These are phyloP conservation scores for Podaxis sp. DNA, from an alignment of 768 basidiomycete genomes.

Conservation along the genomic window DNA sequence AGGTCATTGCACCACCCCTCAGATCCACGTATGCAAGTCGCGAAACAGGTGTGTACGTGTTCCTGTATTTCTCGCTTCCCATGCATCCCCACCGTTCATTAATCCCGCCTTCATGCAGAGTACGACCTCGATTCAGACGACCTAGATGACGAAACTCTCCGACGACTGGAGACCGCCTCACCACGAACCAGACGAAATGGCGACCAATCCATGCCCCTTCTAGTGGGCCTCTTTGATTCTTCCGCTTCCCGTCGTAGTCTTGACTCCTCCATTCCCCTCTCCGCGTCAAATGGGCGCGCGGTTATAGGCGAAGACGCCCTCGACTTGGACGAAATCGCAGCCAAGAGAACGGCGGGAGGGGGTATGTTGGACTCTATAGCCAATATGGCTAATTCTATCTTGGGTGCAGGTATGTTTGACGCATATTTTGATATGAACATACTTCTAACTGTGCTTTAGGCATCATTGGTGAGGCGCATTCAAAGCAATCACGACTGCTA, in stretches of 20 bases:
- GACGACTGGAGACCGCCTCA: constrained; percentile 27
- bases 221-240: constrained; percentile 75
- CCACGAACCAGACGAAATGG: constrained; percentile 34
- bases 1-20: constrained; percentile 66
- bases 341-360: constrained; percentile 66
- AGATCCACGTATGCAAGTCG: constrained; percentile 76
- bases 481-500: not conserved
- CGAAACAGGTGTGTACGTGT: constrained; percentile 69
- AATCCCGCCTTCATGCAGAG: constrained; percentile 41
- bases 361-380: constrained; percentile 78
- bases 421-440: constrained; percentile 15
- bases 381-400: constrained; percentile 95
- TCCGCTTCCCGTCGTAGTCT: constrained; percentile 55
- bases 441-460: constrained; percentile 37
- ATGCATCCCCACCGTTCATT: constrained; percentile 1
- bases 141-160: constrained; percentile 51
- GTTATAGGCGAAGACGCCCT: constrained; percentile 39
- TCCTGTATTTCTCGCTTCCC: not conserved
- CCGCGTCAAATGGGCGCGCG: constrained; percentile 32
- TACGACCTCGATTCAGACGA: constrained; percentile 86
- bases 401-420: constrained; percentile 75
- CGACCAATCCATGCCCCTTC: constrained; percentile 70
- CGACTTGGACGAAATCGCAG: constrained; percentile 72
- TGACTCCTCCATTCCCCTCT: constrained; percentile 55
- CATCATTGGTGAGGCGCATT: constrained; percentile 60